These are phyloP conservation scores for Mortierella alpina DNA, from an alignment of 192 early-diverging fungal species.

Conservation along the genomic window DNA sequence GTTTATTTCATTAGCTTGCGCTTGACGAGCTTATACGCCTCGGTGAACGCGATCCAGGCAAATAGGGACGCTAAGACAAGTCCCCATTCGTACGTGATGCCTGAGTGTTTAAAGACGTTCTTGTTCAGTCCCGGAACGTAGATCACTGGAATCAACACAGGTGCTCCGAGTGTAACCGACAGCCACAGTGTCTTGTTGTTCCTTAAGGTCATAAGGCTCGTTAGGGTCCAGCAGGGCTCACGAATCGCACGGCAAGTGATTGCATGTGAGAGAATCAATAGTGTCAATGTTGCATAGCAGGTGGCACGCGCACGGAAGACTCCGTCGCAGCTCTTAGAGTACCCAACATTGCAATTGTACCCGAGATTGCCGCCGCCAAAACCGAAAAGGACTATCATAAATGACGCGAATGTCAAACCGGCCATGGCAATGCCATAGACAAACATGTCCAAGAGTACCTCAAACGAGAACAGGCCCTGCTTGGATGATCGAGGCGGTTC, in stretches of 20 bases:
- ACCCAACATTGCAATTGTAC: slow-evolving; percentile 64
- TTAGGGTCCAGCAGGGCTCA: slow-evolving; percentile 65
- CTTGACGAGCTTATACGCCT: slow-evolving; percentile 43
- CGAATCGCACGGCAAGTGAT: slow-evolving; percentile 80
- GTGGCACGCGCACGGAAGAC: slow-evolving; percentile 80
- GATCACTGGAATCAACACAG: slow-evolving; percentile 46
- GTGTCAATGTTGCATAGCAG: slow-evolving; percentile 76
- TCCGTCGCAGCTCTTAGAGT: slow-evolving; percentile 57
- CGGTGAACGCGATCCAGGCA: slow-evolving; percentile 33
- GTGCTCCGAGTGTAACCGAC: slow-evolving; percentile 61
- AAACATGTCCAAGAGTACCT: slow-evolving; percentile 73
- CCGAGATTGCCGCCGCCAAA: slow-evolving; percentile 70
- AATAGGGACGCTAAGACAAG: slow-evolving; percentile 27
- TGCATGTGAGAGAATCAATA: slow-evolving; percentile 77
- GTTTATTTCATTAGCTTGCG: slow-evolving; percentile 18
- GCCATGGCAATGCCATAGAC: slow-evolving; percentile 78
- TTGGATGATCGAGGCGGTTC: slow-evolving; percentile 74
- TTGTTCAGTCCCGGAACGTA: slow-evolving; percentile 51
- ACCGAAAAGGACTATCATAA: slow-evolving; percentile 71
- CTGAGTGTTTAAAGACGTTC: slow-evolving; percentile 47
- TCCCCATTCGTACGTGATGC: slow-evolving; percentile 36
- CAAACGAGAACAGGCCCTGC: slow-evolving; percentile 73
- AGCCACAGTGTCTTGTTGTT: slow-evolving; percentile 56
- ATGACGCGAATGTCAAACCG: slow-evolving; percentile 69
- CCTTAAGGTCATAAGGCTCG: slow-evolving; percentile 24